Percentiles rank a stretch among this genome's conserved stretches.
Evolutionary conservation across 306 rosid genomes (phyloP).

Genomic region (Gastrolobium bilobum): DNA sequence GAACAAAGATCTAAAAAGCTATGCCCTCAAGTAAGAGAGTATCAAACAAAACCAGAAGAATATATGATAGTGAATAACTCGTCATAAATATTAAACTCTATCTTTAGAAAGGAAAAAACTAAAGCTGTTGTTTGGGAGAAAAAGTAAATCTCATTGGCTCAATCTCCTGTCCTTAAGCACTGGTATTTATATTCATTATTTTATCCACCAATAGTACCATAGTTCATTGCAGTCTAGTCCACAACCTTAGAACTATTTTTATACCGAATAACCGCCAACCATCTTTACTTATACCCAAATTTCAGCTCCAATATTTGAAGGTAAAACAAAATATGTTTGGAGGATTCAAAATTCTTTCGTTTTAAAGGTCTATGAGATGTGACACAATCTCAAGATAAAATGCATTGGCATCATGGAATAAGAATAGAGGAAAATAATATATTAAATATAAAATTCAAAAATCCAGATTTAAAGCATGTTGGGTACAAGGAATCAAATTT

Average conservation of each 20-base stretch:
- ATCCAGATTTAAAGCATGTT: not conserved
- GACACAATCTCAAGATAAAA: not conserved
- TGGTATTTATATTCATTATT: not conserved
- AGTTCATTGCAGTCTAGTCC: not conserved
- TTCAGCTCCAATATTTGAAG: not conserved
- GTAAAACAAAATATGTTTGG: not conserved
- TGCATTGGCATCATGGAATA: not conserved
- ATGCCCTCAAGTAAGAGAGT: not conserved
- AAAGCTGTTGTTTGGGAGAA: not conserved
- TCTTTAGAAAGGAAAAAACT: not conserved
- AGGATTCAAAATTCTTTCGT: not conserved
- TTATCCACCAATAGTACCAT: not conserved
- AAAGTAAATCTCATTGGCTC: not conserved
- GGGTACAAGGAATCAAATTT: not conserved
- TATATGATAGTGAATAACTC: not conserved
- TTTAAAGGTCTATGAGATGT: not conserved
- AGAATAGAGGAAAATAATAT: not conserved
- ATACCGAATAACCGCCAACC: constrained; percentile 19
- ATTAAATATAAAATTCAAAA: not conserved
- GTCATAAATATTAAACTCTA: not conserved
- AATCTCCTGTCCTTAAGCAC: not conserved
- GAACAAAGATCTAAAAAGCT: constrained; percentile 4
- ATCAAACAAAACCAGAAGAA: not conserved
- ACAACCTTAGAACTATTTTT: not conserved
- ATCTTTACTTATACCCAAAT: not conserved